Base-by-base conservation (phyloP, 768 basidiomycete genomes). In the Pleurotus citrinopileatus region DNA sequence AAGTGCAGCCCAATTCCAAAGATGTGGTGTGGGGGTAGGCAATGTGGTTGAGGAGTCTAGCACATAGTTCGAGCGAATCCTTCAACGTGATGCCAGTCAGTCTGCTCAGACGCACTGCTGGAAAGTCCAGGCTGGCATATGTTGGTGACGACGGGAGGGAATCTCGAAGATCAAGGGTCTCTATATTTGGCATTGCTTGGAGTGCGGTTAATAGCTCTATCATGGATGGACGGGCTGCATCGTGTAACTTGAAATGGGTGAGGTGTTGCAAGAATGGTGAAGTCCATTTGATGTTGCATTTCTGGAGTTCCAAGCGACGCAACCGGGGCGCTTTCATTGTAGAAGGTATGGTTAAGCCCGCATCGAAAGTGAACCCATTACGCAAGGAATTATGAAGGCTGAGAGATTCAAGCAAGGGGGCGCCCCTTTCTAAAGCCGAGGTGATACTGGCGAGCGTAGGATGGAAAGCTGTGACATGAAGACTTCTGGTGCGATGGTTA, bases 251-350 rank as follows among this genome's bases (percentile, higher is more conserved):
- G 25, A 79, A 65, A 46, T 66, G 62, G n/a, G 67, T 70, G 8
- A 80, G 67, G 47, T 65, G 65, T 37, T 53, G 53, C 22, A 79
- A 60, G 12, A 73, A 55, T 1, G 67, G 57, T 1, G 70, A 73
- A 17, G 68, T 60, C 72, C 74, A 73, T 4, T 66, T 59, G 45
- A 76, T 58, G 34, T 64, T 62, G 52, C 72, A 71, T 22, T 65
- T 60, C 12, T 53, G 61, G 1, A 80, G 58, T 53, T 73, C 67
- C 15, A 79, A 57, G 20, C 58, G 60, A 44, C 68, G 67, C 22
- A 80, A 65, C 26, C 61, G 62, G 10, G 72, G 70, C 3, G 66
- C 65, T 7, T 68, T 58, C 20, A 73, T 60, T 7, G 44, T 40
- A 2, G 59, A 57, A 0, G 67, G 64, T 10, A 74, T 54, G 12